Evolutionary conservation across 768 basidiomycete genomes (phyloP), one percentile per base, ranked within the genome.

Genomic region (Boletus sensibilis): DNA sequence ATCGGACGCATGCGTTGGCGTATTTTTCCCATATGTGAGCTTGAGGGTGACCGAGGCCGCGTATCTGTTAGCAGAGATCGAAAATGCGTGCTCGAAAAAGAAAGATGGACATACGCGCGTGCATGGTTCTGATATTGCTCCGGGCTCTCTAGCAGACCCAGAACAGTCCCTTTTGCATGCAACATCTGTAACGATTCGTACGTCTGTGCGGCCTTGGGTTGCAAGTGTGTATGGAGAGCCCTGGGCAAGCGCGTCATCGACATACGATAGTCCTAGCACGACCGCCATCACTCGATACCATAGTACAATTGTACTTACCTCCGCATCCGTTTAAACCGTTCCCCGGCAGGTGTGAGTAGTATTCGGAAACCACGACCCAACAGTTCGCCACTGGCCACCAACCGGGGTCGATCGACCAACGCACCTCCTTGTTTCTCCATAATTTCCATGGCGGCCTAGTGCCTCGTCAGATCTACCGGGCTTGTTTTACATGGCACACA

Each of bases 361-460:
- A 80, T 68, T 27, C 82, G 65, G 78, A 84, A 80, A 0, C 82
- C 83, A 8, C 83, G 79, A 1, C 75, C 76, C 0, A 84, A 68
- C 0, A 80, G 75, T 53, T 84, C 80, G 1, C 82, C 82, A 31
- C 50, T 21, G 0, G 83, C 75, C 29, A 84, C 79, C 23, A 69
- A 75, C 1, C 67, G 61, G 4, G 83, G 82, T 49, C 82, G 66
- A 63, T 84, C 83, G 1, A 71, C 77, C 13, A 78, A 66, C 0
- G 68, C 58, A 1, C 77, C 77, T 0, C 82, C 82, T 60, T 83
- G 81, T 56, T 79, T 79, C 64, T 85, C 83, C 82, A 85, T 80
- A 50, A 84, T 79, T 3, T 84, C 82, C 1, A 82, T 73, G 0
- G 82, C 81, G 1, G 81, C 81, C 62, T 82, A 72, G 40, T 75